These are phyloP conservation scores for Phytophthora ohioensis DNA, from an alignment of 352 stramenopile genomes.

Conservation along the genomic window DNA sequence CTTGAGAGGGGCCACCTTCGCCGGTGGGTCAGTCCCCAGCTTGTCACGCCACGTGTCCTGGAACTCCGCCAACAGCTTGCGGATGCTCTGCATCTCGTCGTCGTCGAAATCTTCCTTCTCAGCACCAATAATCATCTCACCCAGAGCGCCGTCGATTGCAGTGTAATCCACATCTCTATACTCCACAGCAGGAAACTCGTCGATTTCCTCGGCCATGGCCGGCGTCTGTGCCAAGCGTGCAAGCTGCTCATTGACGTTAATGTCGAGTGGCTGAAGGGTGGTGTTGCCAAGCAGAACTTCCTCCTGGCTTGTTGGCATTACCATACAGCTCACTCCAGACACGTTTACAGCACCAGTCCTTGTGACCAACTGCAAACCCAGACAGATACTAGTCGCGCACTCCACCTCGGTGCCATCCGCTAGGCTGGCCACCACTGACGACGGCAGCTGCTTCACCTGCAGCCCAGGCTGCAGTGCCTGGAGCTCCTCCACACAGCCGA, in stretches of 20 bases:
- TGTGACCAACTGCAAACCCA: conserved; percentile 3
- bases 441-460: background rate
- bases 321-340: background rate
- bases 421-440: background rate
- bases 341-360: conserved; percentile 5
- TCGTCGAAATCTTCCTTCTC: conserved; percentile 6
- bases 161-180: conserved; percentile 3
- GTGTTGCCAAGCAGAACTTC: conserved; percentile 13
- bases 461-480: background rate
- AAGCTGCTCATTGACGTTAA: conserved; percentile 15
- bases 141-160: background rate
- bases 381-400: background rate
- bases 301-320: conserved; percentile 3
- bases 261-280: conserved; percentile 5
- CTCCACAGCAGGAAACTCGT: conserved; percentile 3
- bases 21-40: conserved; percentile 28
- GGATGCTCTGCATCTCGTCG: background rate
- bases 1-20: conserved; percentile 23
- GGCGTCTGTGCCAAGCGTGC: background rate
- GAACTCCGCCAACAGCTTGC: background rate
- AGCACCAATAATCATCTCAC: conserved; percentile 1
- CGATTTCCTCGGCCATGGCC: background rate
- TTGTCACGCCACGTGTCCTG: conserved; percentile 18
- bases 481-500: conserved; percentile 1
- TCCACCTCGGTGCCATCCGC: conserved; percentile 6